Conservation (phyloP, 352 stramenopile species). For the Halophytophthora polymorphica region DNA sequence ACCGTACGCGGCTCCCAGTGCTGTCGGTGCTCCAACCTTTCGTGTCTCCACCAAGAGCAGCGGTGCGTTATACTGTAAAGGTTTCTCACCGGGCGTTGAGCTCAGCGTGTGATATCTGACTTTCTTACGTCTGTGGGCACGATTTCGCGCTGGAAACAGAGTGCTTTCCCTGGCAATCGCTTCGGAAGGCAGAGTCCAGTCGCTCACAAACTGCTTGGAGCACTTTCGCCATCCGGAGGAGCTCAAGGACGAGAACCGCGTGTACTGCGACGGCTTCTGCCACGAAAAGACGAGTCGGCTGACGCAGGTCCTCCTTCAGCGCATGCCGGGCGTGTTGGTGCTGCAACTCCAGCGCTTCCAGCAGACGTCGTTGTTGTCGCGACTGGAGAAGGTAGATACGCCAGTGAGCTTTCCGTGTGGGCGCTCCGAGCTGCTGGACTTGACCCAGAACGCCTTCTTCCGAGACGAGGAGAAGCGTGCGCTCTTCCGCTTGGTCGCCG, state of each 20-base stretch:
- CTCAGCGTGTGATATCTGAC: background rate
- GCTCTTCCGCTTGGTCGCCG: constrained; percentile 55
- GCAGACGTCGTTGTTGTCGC: constrained; percentile 27
- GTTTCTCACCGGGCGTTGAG: background rate
- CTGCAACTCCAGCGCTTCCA: constrained; percentile 75
- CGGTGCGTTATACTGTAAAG: constrained; percentile 13
- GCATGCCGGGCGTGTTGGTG: constrained; percentile 45
- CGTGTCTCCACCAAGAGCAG: constrained; percentile 69
- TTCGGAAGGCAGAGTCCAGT: constrained; percentile 33
- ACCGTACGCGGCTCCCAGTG: constrained; percentile 79
- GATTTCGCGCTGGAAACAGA: constrained; percentile 21
- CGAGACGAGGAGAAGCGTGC: constrained; percentile 37
- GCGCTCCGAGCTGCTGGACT: constrained; percentile 37
- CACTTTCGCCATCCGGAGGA: constrained; percentile 52
- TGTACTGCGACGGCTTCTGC: constrained; percentile 71
- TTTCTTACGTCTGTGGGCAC: too few relatives aligned
- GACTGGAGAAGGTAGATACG: constrained; percentile 52
- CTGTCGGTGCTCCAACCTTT: constrained; percentile 66
- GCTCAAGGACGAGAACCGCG: constrained; percentile 57
- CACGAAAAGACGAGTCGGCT: constrained; percentile 59
- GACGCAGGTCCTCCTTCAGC: constrained; percentile 73
- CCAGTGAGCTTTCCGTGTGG: constrained; percentile 58
- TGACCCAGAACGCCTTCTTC: constrained; percentile 68
- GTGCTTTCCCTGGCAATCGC: constrained; percentile 62
- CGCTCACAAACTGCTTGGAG: constrained; percentile 52